phyloP scores from a whole-genome alignment of 1,284 basidiomycete genomes.

The Cutaneotrichosporon sp. region DNA sequence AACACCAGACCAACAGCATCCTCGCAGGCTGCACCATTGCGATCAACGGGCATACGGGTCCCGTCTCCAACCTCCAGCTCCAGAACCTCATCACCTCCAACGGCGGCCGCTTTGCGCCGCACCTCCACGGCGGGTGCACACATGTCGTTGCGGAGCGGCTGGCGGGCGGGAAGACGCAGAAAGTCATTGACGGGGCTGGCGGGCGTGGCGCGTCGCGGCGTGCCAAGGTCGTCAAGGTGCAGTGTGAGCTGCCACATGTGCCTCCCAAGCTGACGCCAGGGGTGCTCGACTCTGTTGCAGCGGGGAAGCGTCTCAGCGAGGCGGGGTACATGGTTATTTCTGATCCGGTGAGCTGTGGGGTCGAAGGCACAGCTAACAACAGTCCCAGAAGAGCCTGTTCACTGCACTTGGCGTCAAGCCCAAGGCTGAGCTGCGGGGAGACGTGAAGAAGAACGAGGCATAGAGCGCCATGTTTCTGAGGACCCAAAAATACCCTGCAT shows the following conservation, averaged over 20 bases:
- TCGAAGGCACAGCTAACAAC: neutral
- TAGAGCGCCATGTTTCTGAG: no score
- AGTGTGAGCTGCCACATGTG: constrained; percentile 38
- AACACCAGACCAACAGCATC: neutral
- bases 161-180: constrained; percentile 50
- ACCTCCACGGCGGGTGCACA: constrained; percentile 43
- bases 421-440: constrained; percentile 21
- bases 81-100: constrained; percentile 51
- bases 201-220: constrained; percentile 36
- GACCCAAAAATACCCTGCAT: neutral
- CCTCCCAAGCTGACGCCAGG: constrained; percentile 29
- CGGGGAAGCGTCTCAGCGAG: constrained; percentile 43
- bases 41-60: constrained; percentile 53
- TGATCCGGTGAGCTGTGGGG: constrained; percentile 41
- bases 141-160: constrained; percentile 51
- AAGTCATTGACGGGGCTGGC: constrained; percentile 50
- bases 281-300: constrained; percentile 47
- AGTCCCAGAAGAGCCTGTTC: constrained; percentile 45
- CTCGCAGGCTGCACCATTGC: constrained; percentile 45
- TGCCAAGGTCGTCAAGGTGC: constrained; percentile 46
- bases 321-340: constrained; percentile 47
- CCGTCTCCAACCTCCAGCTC: constrained; percentile 52
- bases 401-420: constrained; percentile 37
- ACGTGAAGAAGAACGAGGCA: constrained; percentile 2
- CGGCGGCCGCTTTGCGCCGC: constrained; percentile 45